These are phyloP conservation scores for Lentinula detonsa DNA, from an alignment of 768 basidiomycete genomes.

Conservation along the genomic window DNA sequence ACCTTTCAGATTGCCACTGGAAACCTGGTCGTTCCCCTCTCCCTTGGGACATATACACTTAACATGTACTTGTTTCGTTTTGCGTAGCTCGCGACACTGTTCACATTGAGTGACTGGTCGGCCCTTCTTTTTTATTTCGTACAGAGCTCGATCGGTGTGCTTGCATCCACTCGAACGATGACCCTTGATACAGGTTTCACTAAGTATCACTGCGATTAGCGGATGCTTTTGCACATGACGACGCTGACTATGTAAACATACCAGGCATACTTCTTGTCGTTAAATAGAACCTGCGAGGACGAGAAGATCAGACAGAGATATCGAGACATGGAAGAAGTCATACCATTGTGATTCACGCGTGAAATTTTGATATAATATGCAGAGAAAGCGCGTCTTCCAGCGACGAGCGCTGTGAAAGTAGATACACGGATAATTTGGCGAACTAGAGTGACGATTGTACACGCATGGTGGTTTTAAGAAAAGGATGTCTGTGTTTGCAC, in stretches of 20 bases:
- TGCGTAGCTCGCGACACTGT: conserved; percentile 79
- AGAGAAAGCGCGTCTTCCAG: conserved; percentile 45
- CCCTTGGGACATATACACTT: conserved; percentile 75
- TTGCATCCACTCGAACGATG: conserved; percentile 89
- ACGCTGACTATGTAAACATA: conserved; percentile 24
- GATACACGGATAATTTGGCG: conserved; percentile 11
- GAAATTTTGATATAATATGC: conserved; percentile 12
- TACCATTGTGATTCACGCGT: conserved; percentile 33
- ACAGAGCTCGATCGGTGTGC: conserved; percentile 83
- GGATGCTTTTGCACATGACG: background rate
- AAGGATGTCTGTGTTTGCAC: conserved; percentile 1
- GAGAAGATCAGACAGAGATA: background rate
- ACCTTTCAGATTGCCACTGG: conserved; percentile 56
- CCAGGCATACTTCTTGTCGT: conserved; percentile 81
- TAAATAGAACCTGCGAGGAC: conserved; percentile 55
- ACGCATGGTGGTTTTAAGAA: conserved; percentile 5
- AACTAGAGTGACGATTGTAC: background rate
- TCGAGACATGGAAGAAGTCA: conserved; percentile 7
- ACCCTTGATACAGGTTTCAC: conserved; percentile 94
- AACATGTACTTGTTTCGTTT: conserved; percentile 81
- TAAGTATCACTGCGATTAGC: conserved; percentile 19
- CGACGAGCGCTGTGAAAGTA: conserved; percentile 48
- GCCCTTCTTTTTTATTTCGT: conserved; percentile 91
- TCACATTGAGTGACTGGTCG: conserved; percentile 89
- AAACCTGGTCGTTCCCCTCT: conserved; percentile 44